phyloP scores from a whole-genome alignment of 257 asterid genomes.

The Solanum appendiculatum region DNA sequence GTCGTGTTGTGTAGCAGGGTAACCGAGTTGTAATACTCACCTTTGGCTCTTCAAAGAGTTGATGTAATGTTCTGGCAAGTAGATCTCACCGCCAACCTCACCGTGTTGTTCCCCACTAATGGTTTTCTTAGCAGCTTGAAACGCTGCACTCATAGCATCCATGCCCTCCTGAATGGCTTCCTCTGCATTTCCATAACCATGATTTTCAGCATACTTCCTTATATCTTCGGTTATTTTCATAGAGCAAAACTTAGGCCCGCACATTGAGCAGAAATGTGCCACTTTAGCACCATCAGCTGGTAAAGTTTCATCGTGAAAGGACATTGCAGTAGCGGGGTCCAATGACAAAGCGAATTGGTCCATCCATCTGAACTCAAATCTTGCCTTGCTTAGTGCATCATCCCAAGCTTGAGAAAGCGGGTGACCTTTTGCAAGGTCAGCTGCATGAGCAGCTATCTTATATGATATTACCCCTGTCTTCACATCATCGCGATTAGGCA shows the following conservation, averaged over 20 bases:
- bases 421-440: constrained; percentile 78
- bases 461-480: constrained; percentile 80
- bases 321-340: constrained; percentile 93
- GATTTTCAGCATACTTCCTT: constrained; percentile 85
- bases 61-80: constrained; percentile 63
- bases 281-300: constrained; percentile 98
- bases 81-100: constrained; percentile 92
- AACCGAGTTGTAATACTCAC: constrained; percentile 6
- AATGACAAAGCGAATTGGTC: constrained; percentile 89
- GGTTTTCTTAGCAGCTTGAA: constrained; percentile 77
- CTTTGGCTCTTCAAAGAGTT: constrained; percentile 34
- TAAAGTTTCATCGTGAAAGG: constrained; percentile 85
- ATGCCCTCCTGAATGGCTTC: constrained; percentile 77
- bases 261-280: constrained; percentile 96
- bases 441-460: constrained; percentile 92
- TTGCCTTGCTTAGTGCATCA: constrained; percentile 87
- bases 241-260: constrained; percentile 94
- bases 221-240: constrained; percentile 98
- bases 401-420: constrained; percentile 96
- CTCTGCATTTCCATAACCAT: constrained; percentile 88
- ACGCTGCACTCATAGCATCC: constrained; percentile 94
- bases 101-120: constrained; percentile 95
- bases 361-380: constrained; percentile 96
- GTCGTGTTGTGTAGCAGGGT: neutral
- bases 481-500: constrained; percentile 82